Percentiles rank a stretch among this genome's conserved stretches.
Conservation (phyloP, 805 yeast species). For the Sungouiozyma intestinalis region DNA sequence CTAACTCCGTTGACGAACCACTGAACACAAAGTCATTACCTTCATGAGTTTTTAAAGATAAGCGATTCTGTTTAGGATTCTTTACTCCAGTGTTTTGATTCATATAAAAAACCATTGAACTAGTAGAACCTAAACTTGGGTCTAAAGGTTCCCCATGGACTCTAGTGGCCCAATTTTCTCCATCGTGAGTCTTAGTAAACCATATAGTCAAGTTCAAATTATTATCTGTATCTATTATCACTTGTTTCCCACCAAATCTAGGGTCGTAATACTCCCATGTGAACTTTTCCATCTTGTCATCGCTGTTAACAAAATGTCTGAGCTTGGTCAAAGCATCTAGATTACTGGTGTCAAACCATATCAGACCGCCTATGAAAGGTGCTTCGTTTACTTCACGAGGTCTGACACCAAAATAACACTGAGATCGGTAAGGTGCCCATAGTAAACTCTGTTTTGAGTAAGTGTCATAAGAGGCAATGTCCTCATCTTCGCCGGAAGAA, state of each 20-base stretch:
- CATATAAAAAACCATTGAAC: conserved; percentile 67
- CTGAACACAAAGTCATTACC: conserved; percentile 21
- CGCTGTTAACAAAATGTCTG: conserved; percentile 69
- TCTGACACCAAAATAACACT: conserved; percentile 73
- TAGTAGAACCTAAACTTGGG: conserved; percentile 37
- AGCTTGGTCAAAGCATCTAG: conserved; percentile 42
- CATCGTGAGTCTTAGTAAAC: conserved; percentile 62
- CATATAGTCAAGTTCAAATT: conserved; percentile 56
- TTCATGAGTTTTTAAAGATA: conserved; percentile 9
- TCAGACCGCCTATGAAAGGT: conserved; percentile 69
- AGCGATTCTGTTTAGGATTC: not conserved
- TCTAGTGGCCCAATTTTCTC: conserved; percentile 72
- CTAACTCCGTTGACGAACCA: conserved; percentile 57
- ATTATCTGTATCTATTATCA: conserved; percentile 55
- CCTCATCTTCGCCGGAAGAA: not conserved
- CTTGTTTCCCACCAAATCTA: conserved; percentile 73
- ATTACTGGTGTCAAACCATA: conserved; percentile 74
- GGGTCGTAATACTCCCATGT: conserved; percentile 90
- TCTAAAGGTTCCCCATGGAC: conserved; percentile 54
- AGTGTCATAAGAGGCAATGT: conserved; percentile 16
- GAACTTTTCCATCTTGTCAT: conserved; percentile 58
- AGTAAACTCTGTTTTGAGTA: conserved; percentile 42
- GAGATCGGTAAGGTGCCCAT: conserved; percentile 94
- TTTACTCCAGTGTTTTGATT: conserved; percentile 55
- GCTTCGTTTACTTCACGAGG: conserved; percentile 44